Base-by-base conservation (phyloP, 495 filamentous ascomycete genomes). In the Penicillium alfredii region DNA sequence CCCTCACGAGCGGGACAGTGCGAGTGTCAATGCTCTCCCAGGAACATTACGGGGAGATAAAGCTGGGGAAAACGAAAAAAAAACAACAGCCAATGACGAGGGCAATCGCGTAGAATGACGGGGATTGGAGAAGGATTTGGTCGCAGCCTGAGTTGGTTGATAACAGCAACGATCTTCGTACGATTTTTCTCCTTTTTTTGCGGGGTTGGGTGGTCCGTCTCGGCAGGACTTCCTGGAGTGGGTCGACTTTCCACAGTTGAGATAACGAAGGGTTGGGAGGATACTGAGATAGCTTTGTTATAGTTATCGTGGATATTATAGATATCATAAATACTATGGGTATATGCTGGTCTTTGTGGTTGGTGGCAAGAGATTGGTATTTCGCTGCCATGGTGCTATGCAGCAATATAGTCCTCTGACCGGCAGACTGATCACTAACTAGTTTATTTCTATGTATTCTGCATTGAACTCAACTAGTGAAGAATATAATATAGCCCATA, bases 41-140 rank as follows among this genome's bases (percentile, higher is more conserved):
- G 40, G 40, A 21, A 38, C 38, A 45, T 35, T 44, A 51, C 39
- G 47, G 48, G 30, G 25, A 51, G 48, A 56, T 56, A 56, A 54
- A 56, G 43, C 40, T 54, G 43, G 43, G 38, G 45, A 38, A 16
- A n/a, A 15, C 8, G 23, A 5, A 8, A n/a, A 25, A 25, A 8
- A 25, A 9, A n/a, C 8, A 25, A n/a, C 23, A n/a, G 5, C 23
- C 23, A 25, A 25, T 25, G 23, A 25, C 23, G 11, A n/a, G 4
- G 8, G 11, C 23, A 1, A 24, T n/a, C 2, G 23, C 8, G 23
- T n/a, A n/a, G n/a, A 56, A 56, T 56, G 23, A 42, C 4, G 13
- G 17, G 18, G 17, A 3, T 21, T n/a, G 5, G 1, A 17, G 4
- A 11, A 12, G 18, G 7, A 10, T 51, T 56, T 54, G 50, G 53